Evolutionary conservation across 257 asterid genomes (phyloP), one percentile per base, ranked within the genome.

Genomic region (Jacaranda copaia): DNA sequence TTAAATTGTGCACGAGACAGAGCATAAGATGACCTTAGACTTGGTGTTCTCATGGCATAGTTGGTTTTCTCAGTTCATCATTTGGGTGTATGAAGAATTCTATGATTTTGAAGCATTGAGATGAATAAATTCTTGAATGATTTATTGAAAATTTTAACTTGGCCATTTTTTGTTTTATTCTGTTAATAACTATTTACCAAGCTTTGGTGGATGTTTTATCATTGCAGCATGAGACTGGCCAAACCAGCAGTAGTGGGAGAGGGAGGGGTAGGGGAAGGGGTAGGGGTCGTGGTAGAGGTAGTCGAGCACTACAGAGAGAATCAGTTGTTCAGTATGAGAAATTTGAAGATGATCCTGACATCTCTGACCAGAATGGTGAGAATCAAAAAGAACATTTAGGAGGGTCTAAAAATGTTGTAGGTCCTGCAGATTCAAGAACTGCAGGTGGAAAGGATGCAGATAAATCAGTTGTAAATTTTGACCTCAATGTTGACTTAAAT

Each of bases 401-500:
- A 66, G 79, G 70, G 57, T 61, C 76, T 35, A 83, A 84, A 19
- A 52, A 66, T 36, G 83, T 75, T 51, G 69, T 83, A 49, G 79
- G 62, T 65, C 40, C 70, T 60, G 77, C 62, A 11, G 83, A 85
- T 38, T 62, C 69, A 49, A 87, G 81, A 73, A 58, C 35, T 38
- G 9, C 74, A n/a, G 80, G 40, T 55, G 77, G 19, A 12, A 76
- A 74, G 69, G 66, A 65, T 82, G 57, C 77, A 19, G 83, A 80
- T 59, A 79, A 53, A 16, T 64, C 82, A 25, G 77, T 75, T 36
- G 75, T 87, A 74, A 81, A 87, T 65, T 85, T 89, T 70, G 91
- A 89, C 81, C 91, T 89, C 43, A 87, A 89, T 46, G 71, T 85
- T 57, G 91, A 87, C 79, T 82, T 85, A 69, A 79, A 82, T 35